These are phyloP conservation scores for Monilinia aucupariae DNA, from an alignment of 2,329 filamentous ascomycete genomes.

Conservation along the genomic window DNA sequence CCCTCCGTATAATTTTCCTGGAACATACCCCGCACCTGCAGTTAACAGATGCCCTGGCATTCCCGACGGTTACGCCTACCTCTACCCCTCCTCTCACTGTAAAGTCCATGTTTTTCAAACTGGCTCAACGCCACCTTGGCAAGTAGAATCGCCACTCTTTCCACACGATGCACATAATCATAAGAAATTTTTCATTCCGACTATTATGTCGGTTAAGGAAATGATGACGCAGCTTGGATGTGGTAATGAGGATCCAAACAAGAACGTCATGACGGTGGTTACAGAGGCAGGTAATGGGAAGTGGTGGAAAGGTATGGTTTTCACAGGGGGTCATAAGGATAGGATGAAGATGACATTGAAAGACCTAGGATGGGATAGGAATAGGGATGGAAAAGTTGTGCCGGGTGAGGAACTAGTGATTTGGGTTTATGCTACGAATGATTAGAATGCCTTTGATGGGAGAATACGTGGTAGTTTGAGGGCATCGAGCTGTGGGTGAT, in stretches of 20 bases:
- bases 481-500: not conserved
- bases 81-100: constrained; percentile 53
- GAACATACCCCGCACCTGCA: constrained; percentile 13
- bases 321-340: constrained; percentile 46
- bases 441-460: constrained; percentile 13
- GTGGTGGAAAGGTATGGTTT: constrained; percentile 54
- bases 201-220: constrained; percentile 48
- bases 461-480: not conserved
- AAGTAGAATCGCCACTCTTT: constrained; percentile 37
- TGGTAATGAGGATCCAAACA: constrained; percentile 44
- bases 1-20: not conserved
- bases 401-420: constrained; percentile 48
- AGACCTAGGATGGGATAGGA: constrained; percentile 54
- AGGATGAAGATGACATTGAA: constrained; percentile 46
- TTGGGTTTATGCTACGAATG: constrained; percentile 56
- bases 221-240: constrained; percentile 56
- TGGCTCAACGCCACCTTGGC: constrained; percentile 45
- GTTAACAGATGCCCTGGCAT: constrained; percentile 45
- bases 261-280: constrained; percentile 55
- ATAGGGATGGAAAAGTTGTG: constrained; percentile 41
- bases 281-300: constrained; percentile 49
- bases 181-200: constrained; percentile 47
- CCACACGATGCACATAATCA: constrained; percentile 42
- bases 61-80: constrained; percentile 59
- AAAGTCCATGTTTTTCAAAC: constrained; percentile 55